phyloP scores from a whole-genome alignment of 257 asterid species.

The Cinchona pubescens region DNA sequence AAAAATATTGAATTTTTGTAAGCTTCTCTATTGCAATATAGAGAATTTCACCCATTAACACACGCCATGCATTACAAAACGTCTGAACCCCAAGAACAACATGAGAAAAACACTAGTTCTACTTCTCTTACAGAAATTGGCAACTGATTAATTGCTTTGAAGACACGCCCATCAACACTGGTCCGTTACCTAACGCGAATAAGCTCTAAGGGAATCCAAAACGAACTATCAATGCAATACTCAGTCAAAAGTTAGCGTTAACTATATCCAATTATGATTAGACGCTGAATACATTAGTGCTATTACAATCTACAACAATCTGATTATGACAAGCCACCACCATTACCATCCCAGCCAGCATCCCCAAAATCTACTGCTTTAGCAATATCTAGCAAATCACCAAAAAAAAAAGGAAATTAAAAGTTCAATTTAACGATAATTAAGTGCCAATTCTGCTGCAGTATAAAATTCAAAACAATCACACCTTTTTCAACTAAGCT shows the following conservation, averaged over 20 bases:
- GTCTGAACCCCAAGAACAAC: not conserved
- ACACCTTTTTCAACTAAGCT: not conserved
- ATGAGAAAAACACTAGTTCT: not conserved
- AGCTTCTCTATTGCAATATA: not conserved
- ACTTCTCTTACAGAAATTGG: not conserved
- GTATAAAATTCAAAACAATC: not conserved
- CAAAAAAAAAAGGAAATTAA: no score
- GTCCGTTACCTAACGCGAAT: not conserved
- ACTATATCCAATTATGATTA: not conserved
- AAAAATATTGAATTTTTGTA: not conserved
- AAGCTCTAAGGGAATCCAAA: not conserved
- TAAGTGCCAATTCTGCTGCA: not conserved
- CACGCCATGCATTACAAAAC: not conserved
- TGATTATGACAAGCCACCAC: not conserved
- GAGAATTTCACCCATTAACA: not conserved
- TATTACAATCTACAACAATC: not conserved
- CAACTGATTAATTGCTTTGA: not conserved
- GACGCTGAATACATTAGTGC: not conserved
- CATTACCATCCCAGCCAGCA: conserved; percentile 11
- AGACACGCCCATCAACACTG: not conserved
- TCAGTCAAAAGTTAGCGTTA: not conserved
- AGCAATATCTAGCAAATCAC: no score
- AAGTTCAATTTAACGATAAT: not conserved
- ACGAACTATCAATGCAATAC: not conserved
- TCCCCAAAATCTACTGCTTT: conserved; percentile 5